Evolutionary conservation across 108 stramenopile species (phyloP), one percentile per base, ranked within the genome.

Genomic region (Schizochytrium sp.): DNA sequence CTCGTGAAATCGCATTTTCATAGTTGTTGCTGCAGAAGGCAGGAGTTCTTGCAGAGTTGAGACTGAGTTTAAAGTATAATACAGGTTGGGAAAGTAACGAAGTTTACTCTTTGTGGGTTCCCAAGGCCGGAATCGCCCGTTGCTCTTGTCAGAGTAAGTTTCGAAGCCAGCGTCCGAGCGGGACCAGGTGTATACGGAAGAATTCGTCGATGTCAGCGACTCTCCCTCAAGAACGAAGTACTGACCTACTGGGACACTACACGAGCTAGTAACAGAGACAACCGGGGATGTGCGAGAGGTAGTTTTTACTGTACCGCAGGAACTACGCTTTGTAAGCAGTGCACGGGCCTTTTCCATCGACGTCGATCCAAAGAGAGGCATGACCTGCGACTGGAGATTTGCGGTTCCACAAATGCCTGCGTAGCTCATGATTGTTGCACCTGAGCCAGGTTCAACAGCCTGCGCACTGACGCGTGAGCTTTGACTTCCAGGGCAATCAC

Each of bases 341-440:
- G 19, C 40, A 17, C 53, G 47, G 10, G 53, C 53, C 5, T 5
- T 53, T 53, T 55, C 15, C 28, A 83, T 5, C 47, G 47, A 55
- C 17, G 10, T 83, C 47, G 76, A 50, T 47, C 55, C 55, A 53
- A 83, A 83, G 76, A 10, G n/a, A 1, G 76, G 76, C 50, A 55
- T 17, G 2, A 38, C 53, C 0, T n/a, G 38, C 5, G 0, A 13
- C 15, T 13, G 10, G 10, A 3, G 4, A 3, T 83, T 83, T 10
- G 76, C 10, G 50, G 10, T 55, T 38, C 45, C 45, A 40, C 76
- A 83, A 7, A 83, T 5, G 13, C 76, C 76, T 10, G 76, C 76
- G 47, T 83, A 83, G 47, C 76, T 55, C 76, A 83, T 83, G 28
- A 83, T 83, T 10, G 76, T 55, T n/a, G 76, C 8, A 10, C 76